Evolutionary conservation across 176 grass and related monocot genomes (phyloP).

Genomic region (Chrysopogon serrulatus): DNA sequence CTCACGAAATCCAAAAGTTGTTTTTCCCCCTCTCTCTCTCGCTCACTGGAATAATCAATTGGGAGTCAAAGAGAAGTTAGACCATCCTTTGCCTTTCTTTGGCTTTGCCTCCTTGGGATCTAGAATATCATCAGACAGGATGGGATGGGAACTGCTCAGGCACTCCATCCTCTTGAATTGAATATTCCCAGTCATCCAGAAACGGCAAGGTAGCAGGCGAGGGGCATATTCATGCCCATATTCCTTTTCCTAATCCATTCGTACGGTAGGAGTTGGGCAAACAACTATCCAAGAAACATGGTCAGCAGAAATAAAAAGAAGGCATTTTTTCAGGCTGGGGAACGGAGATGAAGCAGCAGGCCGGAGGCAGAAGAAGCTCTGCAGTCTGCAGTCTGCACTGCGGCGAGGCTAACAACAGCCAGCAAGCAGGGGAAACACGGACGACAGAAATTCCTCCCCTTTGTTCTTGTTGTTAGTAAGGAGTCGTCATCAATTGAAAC

Average conservation of each 20-base stretch:
- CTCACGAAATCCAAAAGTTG: not conserved
- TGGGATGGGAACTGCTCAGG: not conserved
- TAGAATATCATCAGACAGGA: not conserved
- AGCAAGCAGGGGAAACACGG: not conserved
- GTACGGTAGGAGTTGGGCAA: not conserved
- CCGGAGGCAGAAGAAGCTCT: too few relatives aligned
- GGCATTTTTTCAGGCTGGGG: not conserved
- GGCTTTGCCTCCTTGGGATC: not conserved
- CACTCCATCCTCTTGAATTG: not conserved
- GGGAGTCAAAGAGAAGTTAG: not conserved
- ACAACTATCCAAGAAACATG: not conserved
- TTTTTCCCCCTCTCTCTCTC: not conserved
- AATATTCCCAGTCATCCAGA: not conserved
- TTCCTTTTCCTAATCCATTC: not conserved
- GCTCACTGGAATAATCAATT: not conserved
- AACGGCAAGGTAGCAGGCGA: not conserved
- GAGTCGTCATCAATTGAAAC: too few relatives aligned
- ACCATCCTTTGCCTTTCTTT: not conserved
- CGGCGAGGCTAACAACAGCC: too few relatives aligned
- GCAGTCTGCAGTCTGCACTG: too few relatives aligned
- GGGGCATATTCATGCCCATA: not conserved
- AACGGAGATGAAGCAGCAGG: too few relatives aligned
- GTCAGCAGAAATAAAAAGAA: not conserved
- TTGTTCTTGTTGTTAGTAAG: too few relatives aligned
- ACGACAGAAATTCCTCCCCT: not conserved